These are phyloP conservation scores for Geotrichum candidum DNA, from an alignment of 1,139 yeast genomes.

Conservation along the genomic window DNA sequence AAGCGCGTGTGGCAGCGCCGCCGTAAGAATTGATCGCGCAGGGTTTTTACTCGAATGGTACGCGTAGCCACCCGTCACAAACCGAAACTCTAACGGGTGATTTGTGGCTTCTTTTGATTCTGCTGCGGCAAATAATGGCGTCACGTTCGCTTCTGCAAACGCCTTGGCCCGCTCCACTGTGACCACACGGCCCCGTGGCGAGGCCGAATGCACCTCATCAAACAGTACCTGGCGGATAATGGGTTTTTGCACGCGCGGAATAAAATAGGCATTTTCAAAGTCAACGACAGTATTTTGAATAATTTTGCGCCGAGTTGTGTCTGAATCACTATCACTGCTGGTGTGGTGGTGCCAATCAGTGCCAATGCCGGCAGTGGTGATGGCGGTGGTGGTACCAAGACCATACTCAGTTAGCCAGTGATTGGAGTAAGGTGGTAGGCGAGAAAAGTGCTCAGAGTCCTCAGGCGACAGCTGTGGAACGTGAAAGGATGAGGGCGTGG, in stretches of 20 bases:
- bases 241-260: constrained; percentile 13
- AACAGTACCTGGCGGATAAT: constrained; percentile 4
- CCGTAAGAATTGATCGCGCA: constrained; percentile 7
- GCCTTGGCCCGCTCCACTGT: neutral
- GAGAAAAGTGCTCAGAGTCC: constrained; percentile 2
- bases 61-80: constrained; percentile 17
- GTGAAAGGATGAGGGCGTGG: constrained; percentile 14
- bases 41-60: constrained; percentile 17
- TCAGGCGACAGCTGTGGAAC: constrained; percentile 9
- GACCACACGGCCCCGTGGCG: constrained; percentile 15
- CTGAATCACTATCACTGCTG: neutral
- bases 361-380: neutral
- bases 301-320: neutral
- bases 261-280: constrained; percentile 14
- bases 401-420: neutral
- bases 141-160: constrained; percentile 6
- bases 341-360: neutral
- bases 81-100: constrained; percentile 7
- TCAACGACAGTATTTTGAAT: constrained; percentile 7
- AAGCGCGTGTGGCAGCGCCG: constrained; percentile 12
- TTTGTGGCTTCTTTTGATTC: neutral
- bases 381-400: neutral
- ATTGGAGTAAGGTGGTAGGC: neutral
- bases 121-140: constrained; percentile 6
- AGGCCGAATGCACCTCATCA: constrained; percentile 13